Conservation (phyloP, 2,329 filamentous ascomycete genomes). For the Fusarium sterilihyphosum region DNA sequence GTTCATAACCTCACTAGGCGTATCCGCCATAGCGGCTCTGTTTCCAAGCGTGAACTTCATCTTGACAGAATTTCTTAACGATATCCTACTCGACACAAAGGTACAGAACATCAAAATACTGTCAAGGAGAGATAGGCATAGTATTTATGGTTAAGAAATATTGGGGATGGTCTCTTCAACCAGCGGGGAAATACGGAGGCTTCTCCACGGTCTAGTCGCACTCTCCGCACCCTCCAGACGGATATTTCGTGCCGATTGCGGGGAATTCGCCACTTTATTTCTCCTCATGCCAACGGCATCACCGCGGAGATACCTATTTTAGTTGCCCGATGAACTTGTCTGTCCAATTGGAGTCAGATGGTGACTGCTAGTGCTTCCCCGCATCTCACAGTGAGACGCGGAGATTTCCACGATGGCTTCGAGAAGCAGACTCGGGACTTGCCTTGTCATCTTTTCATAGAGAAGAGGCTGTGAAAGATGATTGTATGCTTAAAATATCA, state of each 20-base stretch:
- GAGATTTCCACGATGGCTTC: neutral
- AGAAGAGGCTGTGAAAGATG: neutral
- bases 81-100: neutral
- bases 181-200: neutral
- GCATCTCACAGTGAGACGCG: neutral
- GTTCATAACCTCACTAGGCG: slow-evolving; percentile 18
- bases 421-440: neutral
- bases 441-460: neutral
- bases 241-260: slow-evolving; percentile 19
- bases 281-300: neutral
- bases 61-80: neutral
- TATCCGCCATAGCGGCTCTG: slow-evolving; percentile 21
- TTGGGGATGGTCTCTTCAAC: neutral
- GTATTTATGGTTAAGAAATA: neutral
- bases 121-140: no score
- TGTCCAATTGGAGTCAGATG: fast-evolving
- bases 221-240: neutral
- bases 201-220: neutral
- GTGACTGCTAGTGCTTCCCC: neutral
- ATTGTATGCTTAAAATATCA: fast-evolving
- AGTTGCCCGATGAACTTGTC: neutral
- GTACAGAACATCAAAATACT: neutral
- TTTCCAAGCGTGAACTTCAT: slow-evolving; percentile 27
- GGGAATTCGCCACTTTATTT: neutral
- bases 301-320: neutral